Base-by-base conservation (phyloP, 139 green algal genomes). In the Nannochloris sp. region DNA sequence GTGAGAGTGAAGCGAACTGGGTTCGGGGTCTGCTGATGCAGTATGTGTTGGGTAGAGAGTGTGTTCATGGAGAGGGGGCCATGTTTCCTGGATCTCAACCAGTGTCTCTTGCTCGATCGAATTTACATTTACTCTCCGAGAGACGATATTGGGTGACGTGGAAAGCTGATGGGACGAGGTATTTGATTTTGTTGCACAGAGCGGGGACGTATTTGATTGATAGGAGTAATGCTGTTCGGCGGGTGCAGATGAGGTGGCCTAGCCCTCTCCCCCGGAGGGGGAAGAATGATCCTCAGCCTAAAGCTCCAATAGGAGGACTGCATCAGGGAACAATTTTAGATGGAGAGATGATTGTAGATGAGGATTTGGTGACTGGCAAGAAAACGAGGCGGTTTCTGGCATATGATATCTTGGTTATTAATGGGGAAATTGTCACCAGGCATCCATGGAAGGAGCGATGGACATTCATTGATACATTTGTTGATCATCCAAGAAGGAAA, bases 161-260 rank as follows among this genome's bases (percentile, higher is more conserved):
- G 91, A 97, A 98, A 72, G 93, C 93, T 7, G 93, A 98, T 68
- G 93, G 93, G 65, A 97, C 91, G 9, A 80, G 93, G 23, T 98
- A 97, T 81, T 85, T 97, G 82, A 44, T 97, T 62, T 70, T 94
- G 23, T 62, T 95, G 9, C 67, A 79, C 43, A 44, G 62, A 43
- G 2, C 12, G 1, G 93, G 92, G 31, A 78, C 73, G 9, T 98
- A 96, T 78, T 73, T 97, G 14, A 86, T 97, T 27, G 87, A 97
- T 80, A 75, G 93, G 19, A 79, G 76, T 49, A 91, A 86, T 48
- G 49, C 59, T 25, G 66, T 88, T 24, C 70, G 72, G 6, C 76
- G 86, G 4, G 66, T 88, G 34, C 77, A 90, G 66, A 76, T 90
- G 79, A 75, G 46, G 67, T 85, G 62, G 57, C 72, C 71, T 40